These are phyloP conservation scores for Cydonia oblonga DNA, from an alignment of 331 rosid species.

Conservation along the genomic window DNA sequence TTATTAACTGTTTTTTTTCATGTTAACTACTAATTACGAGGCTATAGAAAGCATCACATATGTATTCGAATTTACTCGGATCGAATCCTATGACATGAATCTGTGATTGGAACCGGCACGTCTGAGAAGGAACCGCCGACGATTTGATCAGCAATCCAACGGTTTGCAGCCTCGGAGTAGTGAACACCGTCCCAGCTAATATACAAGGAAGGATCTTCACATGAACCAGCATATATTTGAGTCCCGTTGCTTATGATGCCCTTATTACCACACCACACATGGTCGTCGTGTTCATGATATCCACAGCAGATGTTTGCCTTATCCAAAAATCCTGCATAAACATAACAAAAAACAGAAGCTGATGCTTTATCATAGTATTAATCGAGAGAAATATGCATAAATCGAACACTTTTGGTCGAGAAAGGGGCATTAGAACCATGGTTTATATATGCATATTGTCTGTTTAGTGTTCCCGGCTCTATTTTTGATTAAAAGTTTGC, in stretches of 20 bases:
- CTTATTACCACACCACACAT: constrained; percentile 56
- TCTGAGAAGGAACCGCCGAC: constrained; percentile 51
- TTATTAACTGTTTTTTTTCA: too few relatives aligned
- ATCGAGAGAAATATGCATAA: too few relatives aligned
- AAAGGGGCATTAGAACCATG: too few relatives aligned
- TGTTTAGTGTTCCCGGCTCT: too few relatives aligned
- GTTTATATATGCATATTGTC: too few relatives aligned
- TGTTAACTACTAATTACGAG: too few relatives aligned
- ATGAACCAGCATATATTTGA: constrained; percentile 42
- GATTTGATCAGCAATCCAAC: constrained; percentile 50
- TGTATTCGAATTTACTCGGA: too few relatives aligned
- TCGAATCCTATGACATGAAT: constrained; percentile 27
- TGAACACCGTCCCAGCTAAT: constrained; percentile 91
- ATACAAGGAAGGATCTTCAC: constrained; percentile 51
- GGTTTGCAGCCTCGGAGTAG: constrained; percentile 78
- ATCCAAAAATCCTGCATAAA: constrained; percentile 48
- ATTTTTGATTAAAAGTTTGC: too few relatives aligned
- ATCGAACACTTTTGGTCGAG: too few relatives aligned
- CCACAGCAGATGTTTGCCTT: constrained; percentile 61
- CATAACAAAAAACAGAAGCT: too few relatives aligned
- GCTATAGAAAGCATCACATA: too few relatives aligned
- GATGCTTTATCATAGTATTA: too few relatives aligned
- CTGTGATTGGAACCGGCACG: constrained; percentile 36
- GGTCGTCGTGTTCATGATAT: constrained; percentile 36
- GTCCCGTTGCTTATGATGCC: constrained; percentile 33